Percentiles rank a stretch among this genome's conserved stretches.
Conservation (phyloP, 768 basidiomycete species). For the Kwoniella dejecticola region DNA sequence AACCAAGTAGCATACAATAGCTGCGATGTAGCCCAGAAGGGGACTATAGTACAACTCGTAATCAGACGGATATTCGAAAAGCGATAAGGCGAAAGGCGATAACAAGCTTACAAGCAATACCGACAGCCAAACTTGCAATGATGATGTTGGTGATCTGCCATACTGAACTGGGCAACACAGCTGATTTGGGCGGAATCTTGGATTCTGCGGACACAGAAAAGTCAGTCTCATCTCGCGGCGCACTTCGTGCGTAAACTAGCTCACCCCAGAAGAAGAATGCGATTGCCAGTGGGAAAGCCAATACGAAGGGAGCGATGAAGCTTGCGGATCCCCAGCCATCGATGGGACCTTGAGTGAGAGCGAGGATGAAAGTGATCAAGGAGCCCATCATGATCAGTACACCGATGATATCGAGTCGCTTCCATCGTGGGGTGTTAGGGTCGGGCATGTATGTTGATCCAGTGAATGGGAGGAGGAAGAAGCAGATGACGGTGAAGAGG, state of each 20-base stretch:
- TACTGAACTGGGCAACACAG: constrained; percentile 52
- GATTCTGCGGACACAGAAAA: constrained; percentile 47
- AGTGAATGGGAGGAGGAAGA: constrained; percentile 40
- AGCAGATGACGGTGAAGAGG: constrained; percentile 55
- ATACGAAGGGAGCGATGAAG: constrained; percentile 60
- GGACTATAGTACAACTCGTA: no score
- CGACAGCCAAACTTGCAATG: constrained; percentile 25
- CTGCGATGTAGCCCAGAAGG: constrained; percentile 51
- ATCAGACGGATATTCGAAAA: not conserved
- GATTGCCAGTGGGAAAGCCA: constrained; percentile 58
- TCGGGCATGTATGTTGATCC: constrained; percentile 28
- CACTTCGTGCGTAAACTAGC: not conserved
- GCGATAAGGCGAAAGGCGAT: not conserved
- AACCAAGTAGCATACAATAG: constrained; percentile 44
- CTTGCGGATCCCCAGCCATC: constrained; percentile 61
- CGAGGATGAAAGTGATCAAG: constrained; percentile 52
- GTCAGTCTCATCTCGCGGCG: not conserved
- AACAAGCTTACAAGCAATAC: constrained; percentile 13
- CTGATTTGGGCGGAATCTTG: constrained; percentile 56
- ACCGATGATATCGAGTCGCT: constrained; percentile 52
- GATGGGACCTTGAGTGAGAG: constrained; percentile 58
- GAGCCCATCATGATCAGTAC: constrained; percentile 45
- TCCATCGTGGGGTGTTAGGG: constrained; percentile 38
- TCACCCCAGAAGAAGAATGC: constrained; percentile 62
- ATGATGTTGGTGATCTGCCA: constrained; percentile 49